Base-by-base conservation (phyloP, 345 rosid genomes). In the thale cress (Arabidopsis thaliana) region DNA sequence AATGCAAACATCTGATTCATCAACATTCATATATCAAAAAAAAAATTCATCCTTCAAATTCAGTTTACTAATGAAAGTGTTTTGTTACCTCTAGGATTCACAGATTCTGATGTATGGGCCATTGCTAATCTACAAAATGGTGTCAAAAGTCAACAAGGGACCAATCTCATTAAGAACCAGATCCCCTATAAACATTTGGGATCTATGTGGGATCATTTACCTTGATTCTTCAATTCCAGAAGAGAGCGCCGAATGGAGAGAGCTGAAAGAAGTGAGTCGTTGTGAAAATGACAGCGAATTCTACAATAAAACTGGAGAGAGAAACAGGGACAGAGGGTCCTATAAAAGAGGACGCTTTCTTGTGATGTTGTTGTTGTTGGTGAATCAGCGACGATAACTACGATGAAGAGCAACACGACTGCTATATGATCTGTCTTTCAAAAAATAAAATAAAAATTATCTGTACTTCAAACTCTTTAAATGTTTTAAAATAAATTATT, bases 1-100 rank as follows among this genome's bases (percentile, higher is more conserved):
- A 42, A 95, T 82, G 82, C 99, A 95, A 67, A 95, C 99, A 89
- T 95, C 99, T 92, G 80, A 34, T 33, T 16, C 20, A 64, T 8
- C 8, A 72, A 73, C 63, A 67, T 28, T 41, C 62, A 7, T 30
- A 42, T 46, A 78, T 13, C 4, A 57, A 66, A 40, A 1, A 59
- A 61, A 41, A n/a, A 36, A 36, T 37, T 36, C 30, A 59, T 58
- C 44, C 16, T 58, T 58, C 42, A 49, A 49, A 1, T 20, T 20
- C 53, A 49, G 24, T 48, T 48, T 2, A 8, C 9, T 4, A 48
- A 16, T 48, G 52, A 49, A 7, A 70, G 40, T 62, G 6, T 64
- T 25, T 53, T 44, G 25, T 44, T 28, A 93, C 97, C 98, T 91
- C 89, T 89, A 14, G 97, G 87, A 78, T 89, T 88, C 52, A 93